Base-by-base conservation (phyloP, 1,284 basidiomycete species). In the Paramarasmius palmivorus region DNA sequence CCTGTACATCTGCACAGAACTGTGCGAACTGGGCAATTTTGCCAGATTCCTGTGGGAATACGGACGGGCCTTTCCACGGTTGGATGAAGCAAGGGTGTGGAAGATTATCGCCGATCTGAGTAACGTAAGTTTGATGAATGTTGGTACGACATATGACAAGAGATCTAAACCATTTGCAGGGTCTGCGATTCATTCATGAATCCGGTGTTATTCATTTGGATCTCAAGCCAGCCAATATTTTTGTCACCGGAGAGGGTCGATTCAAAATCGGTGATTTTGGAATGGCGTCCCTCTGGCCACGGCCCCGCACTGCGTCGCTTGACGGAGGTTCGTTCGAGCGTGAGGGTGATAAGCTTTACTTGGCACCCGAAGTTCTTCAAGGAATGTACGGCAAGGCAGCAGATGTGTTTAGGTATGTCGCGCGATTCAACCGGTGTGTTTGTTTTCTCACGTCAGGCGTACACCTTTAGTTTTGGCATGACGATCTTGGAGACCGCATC, bases 211-310 rank as follows among this genome's bases (percentile, higher is more conserved):
- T 99, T 51, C 97, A 99, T 73, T 83, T 99, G 53, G 97, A 99
- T 73, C 78, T 99, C 62, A 99, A 99, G 75, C 97, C 97, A 12
- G 95, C 93, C 53, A 99, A 99, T 68, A 88, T 99, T 53, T 94
- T 99, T 67, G 83, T 99, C 61, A 95, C 93, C 2, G 79, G 83
- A 22, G 83, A 90, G 55, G 96, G 96, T 5, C 85, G 91, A 25
- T 90, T 99, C 73, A 97, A 95, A 78, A 95, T 99, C 66, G 95
- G 95, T 14, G 97, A 99, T 72, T 99, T 99, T 78, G 97, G 97
- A n/a, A 90, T 98, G 81, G 95, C 95, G 5, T 89, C 91, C 2
- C 63, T 91, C 49, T 93, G 90, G 88, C 93, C 92, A 2, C 78
- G 93, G 41, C 74, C 72, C 2, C 58, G 58, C 25, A 65, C 64